Evolutionary conservation across 495 filamentous ascomycete genomes (phyloP).

Genomic region (Aspergillus ellipticus): DNA sequence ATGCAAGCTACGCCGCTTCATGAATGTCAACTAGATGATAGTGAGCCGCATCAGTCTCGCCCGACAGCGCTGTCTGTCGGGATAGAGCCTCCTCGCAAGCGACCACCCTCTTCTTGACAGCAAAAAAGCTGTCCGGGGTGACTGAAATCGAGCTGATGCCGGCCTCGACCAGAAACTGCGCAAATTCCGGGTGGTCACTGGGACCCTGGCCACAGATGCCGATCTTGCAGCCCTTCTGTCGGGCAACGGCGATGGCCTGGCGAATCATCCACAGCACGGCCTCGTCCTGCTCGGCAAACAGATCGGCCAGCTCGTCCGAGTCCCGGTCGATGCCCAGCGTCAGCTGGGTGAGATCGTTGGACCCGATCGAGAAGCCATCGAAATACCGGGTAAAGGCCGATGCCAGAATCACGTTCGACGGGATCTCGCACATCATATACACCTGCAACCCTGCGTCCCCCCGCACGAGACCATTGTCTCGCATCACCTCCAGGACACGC

Average conservation of each 20-base stretch:
- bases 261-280: constrained; percentile 37
- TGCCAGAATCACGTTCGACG: constrained; percentile 35
- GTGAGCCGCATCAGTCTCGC: too few species aligned
- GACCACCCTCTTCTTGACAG: too few species aligned
- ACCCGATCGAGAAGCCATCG: constrained; percentile 39
- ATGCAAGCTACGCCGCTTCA: too few species aligned
- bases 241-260: constrained; percentile 22
- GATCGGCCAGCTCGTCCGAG: constrained; percentile 25
- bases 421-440: constrained; percentile 40
- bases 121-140: constrained; percentile 20
- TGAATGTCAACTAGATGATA: too few species aligned
- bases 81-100: too few species aligned
- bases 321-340: constrained; percentile 36
- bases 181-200: constrained; percentile 34
- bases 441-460: constrained; percentile 32
- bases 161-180: constrained; percentile 25
- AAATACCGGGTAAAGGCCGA: constrained; percentile 26
- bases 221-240: constrained; percentile 25
- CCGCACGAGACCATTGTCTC: constrained; percentile 26
- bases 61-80: too few species aligned
- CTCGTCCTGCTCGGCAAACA: constrained; percentile 35
- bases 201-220: constrained; percentile 36
- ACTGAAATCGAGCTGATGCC: constrained; percentile 19
- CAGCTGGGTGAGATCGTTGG: constrained; percentile 37
- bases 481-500: constrained; percentile 29